Base-by-base conservation (phyloP, 2,329 filamentous ascomycete species). In the Davidsoniella neocaledoniae region DNA sequence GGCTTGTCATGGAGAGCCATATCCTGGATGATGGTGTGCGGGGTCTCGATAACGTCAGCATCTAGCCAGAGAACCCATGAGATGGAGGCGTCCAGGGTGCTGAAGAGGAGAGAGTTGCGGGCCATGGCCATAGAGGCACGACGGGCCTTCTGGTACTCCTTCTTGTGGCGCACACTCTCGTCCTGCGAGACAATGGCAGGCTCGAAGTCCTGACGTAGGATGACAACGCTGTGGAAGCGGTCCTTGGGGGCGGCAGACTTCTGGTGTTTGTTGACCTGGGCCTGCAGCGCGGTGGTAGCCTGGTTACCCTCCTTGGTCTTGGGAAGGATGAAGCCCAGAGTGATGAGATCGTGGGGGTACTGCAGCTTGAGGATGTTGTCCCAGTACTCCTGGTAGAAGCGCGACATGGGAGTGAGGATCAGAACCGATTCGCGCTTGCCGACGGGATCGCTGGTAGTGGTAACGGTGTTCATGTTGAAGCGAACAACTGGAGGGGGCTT, bases 1-100 rank as follows among this genome's bases (percentile, higher is more conserved):
- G 86, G 76, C 66, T 91, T 86, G 66, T 96, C 77, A 64, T 93
- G 86, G 7, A 71, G 66, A 2, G 91, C 88, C 17, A 98, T 76
- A 61, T 98, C 91, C 63, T 98, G 86, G 56, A 98, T 94, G 46
- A 98, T 69, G 2, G 78, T 74, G 0, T 78, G 69, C 0, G 90
- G 91, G 4, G 86, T 86, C 67, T 98, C 91, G 57, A 98, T 62
- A 55, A 98, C 83, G 63, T 98, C 91, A 37, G 81, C 76, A 61
- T 98, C 91, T 26, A 98, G 73, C 91, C 91, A 98, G 21, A 98
- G 72, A 33, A 98, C 88, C 91, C 91, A 98, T 0, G 86, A 91
- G 0, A 87, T 95, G 10, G 79, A 75, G 0, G 88, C 88, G 1
- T 90, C 88, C 8, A 98, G 70, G 0, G 90, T 96, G 7, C 91